Evolutionary conservation across 2,329 filamentous ascomycete genomes (phyloP).

Genomic region (Didymosphaeria variabile): DNA sequence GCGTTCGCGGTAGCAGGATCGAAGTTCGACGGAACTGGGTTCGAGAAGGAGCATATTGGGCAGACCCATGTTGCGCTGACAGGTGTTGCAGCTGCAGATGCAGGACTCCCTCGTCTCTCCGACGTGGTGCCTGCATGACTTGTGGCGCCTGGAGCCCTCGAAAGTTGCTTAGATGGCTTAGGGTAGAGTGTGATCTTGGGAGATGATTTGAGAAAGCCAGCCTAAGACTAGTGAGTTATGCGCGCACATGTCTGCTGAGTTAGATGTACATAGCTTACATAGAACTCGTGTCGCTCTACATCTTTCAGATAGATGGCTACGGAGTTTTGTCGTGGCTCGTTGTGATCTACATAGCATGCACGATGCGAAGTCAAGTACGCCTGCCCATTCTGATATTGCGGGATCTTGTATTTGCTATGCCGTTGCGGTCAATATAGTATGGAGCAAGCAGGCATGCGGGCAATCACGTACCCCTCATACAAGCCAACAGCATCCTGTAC

Average conservation of each 20-base stretch:
- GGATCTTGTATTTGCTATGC: constrained; percentile 89
- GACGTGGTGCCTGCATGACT: constrained; percentile 50
- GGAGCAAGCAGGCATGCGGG: constrained; percentile 19
- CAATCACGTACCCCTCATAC: constrained; percentile 84
- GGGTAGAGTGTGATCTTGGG: constrained; percentile 90
- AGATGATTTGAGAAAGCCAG: constrained; percentile 93
- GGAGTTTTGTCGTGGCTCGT: constrained; percentile 84
- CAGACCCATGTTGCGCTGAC: constrained; percentile 89
- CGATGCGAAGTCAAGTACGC: constrained; percentile 96
- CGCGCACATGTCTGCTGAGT: neutral
- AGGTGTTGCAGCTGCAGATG: constrained; percentile 59
- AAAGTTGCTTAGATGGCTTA: constrained; percentile 75
- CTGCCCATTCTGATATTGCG: constrained; percentile 92
- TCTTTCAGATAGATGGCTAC: constrained; percentile 88
- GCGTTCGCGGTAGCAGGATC: constrained; percentile 82
- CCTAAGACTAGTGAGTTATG: constrained; percentile 58
- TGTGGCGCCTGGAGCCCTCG: constrained; percentile 59
- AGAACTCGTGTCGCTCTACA: constrained; percentile 89
- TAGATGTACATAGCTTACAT: constrained; percentile 64
- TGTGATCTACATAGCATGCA: constrained; percentile 91
- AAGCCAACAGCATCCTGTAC: constrained; percentile 97
- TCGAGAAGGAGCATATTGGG: constrained; percentile 94
- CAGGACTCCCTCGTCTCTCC: constrained; percentile 48
- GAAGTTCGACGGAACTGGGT: constrained; percentile 91
- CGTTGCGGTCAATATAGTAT: constrained; percentile 19